Conservation (phyloP, 345 rosid genomes). For the Gossypium anomalum region DNA sequence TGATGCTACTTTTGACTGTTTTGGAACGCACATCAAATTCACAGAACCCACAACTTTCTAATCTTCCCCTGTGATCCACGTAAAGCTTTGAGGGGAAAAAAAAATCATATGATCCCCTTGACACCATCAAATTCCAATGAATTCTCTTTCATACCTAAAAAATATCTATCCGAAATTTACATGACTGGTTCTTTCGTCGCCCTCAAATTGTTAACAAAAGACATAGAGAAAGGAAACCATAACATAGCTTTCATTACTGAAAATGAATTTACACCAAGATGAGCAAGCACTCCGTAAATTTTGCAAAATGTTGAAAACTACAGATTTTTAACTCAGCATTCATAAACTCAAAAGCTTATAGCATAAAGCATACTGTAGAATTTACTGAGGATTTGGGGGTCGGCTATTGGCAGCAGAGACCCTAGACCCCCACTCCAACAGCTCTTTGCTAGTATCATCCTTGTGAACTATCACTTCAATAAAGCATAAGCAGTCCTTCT, state of each 20-base stretch:
- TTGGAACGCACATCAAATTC: neutral
- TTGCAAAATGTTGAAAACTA: neutral
- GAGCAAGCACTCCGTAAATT: neutral
- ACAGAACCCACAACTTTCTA: neutral
- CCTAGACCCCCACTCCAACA: slow-evolving; percentile 74
- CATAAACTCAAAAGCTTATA: neutral
- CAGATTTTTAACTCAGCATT: neutral
- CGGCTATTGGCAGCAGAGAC: slow-evolving; percentile 79
- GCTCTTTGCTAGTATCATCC: slow-evolving; percentile 85
- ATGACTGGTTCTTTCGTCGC: neutral
- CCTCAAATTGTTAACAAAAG: neutral
- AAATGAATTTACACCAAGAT: neutral
- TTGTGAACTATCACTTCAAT: slow-evolving; percentile 70
- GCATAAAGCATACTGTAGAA: neutral
- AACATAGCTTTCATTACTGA: neutral
- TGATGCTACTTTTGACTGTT: neutral
- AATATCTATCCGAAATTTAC: too few relatives aligned
- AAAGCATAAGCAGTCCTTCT: slow-evolving; percentile 71
- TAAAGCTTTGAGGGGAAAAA: neutral
- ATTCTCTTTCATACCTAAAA: too few relatives aligned
- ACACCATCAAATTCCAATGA: too few relatives aligned
- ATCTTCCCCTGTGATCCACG: neutral
- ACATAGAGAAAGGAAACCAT: neutral
- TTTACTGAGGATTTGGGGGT: slow-evolving; percentile 64
- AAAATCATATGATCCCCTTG: neutral